Conservation (phyloP, 177 flowering plant genomes). For the Vitis hybrid region DNA sequence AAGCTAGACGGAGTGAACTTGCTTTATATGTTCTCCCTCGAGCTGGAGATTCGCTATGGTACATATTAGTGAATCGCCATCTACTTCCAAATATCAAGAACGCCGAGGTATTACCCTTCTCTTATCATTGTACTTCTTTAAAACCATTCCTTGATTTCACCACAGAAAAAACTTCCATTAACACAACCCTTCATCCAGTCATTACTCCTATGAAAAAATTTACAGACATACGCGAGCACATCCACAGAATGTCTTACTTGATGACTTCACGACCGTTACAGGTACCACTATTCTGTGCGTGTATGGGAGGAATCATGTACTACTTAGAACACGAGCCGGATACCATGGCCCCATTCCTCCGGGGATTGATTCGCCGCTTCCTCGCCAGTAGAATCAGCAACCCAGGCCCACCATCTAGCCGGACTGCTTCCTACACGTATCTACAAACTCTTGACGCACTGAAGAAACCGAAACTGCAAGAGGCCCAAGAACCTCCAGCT, state of each 20-base stretch:
- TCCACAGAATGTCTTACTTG: not conserved
- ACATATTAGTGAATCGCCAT: slow-evolving; percentile 82
- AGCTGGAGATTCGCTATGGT: slow-evolving; percentile 91
- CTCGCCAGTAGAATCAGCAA: slow-evolving; percentile 93
- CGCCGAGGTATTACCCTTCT: slow-evolving; percentile 66
- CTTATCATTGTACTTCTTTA: not conserved
- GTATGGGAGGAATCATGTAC: slow-evolving; percentile 99
- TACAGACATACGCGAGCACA: too few species aligned
- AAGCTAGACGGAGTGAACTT: slow-evolving; percentile 79
- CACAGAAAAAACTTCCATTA: not conserved
- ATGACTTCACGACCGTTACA: slow-evolving; percentile 19
- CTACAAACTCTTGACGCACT: slow-evolving; percentile 57
- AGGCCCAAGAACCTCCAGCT: slow-evolving; percentile 37
- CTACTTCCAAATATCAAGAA: slow-evolving; percentile 79
- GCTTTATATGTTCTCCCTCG: slow-evolving; percentile 95
- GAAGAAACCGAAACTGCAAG: slow-evolving; percentile 47
- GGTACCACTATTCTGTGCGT: slow-evolving; percentile 82
- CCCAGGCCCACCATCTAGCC: slow-evolving; percentile 49
- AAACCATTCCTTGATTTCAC: not conserved
- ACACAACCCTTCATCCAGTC: not conserved
- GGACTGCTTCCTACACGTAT: slow-evolving; percentile 61
- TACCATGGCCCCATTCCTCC: slow-evolving; percentile 94
- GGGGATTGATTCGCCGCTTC: slow-evolving; percentile 90
- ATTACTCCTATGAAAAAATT: not conserved
- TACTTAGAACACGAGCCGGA: slow-evolving; percentile 94